Conservation (phyloP, 495 filamentous ascomycete genomes). For the Penicillium riverlandense region DNA sequence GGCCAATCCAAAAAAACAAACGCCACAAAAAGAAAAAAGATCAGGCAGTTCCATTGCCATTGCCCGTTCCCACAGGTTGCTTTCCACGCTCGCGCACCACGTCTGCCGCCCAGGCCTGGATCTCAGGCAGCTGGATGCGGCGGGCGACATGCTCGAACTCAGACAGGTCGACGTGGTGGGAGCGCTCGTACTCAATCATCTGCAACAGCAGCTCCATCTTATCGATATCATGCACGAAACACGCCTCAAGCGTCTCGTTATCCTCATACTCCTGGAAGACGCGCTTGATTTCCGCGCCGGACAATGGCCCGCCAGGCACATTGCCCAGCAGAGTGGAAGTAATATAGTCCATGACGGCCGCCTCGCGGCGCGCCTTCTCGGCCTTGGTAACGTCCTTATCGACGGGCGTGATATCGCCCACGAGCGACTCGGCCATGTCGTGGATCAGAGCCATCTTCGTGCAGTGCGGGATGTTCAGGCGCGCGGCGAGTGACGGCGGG, state of each 20-base stretch:
- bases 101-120: slow-evolving; percentile 69
- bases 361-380: slow-evolving; percentile 85
- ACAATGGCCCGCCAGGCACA: slow-evolving; percentile 55
- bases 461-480: slow-evolving; percentile 72
- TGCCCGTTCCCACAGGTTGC: slow-evolving; percentile 53
- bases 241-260: slow-evolving; percentile 68
- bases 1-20: slow-evolving; percentile 1
- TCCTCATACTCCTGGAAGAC: slow-evolving; percentile 95
- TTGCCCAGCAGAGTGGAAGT: slow-evolving; percentile 61
- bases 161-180: slow-evolving; percentile 61
- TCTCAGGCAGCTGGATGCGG: slow-evolving; percentile 68
- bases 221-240: slow-evolving; percentile 94
- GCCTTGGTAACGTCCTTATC: slow-evolving; percentile 50
- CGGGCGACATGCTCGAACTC: slow-evolving; percentile 75
- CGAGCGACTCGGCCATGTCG: slow-evolving; percentile 93
- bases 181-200: slow-evolving; percentile 94
- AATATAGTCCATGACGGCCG: slow-evolving; percentile 84
- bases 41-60: neutral
- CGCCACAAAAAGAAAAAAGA: neutral
- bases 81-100: slow-evolving; percentile 65
- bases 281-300: slow-evolving; percentile 60
- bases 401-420: slow-evolving; percentile 92
- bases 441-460: slow-evolving; percentile 91
- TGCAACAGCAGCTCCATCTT: slow-evolving; percentile 92
- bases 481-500: slow-evolving; percentile 61